Conservation (phyloP, 257 asterid genomes). For the Oldenlandia corymbosa region DNA sequence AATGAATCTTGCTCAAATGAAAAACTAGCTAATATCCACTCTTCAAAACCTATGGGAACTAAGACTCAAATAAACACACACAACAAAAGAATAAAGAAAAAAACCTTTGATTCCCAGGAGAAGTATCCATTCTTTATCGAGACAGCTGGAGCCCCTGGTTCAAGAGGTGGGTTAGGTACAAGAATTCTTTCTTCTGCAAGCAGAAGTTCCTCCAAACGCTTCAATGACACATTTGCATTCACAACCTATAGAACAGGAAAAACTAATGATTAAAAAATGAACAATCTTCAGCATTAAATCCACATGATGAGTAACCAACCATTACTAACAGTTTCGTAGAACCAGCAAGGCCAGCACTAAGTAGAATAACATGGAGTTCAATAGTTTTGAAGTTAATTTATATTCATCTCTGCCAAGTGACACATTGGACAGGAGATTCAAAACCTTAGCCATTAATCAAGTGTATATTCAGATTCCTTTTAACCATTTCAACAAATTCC, state of each 20-base stretch:
- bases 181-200: slow-evolving; percentile 75
- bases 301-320: neutral
- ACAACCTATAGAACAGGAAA: slow-evolving; percentile 54
- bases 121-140: slow-evolving; percentile 83
- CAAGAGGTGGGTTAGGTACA: slow-evolving; percentile 77
- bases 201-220: slow-evolving; percentile 88
- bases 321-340: neutral
- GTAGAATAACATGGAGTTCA: neutral
- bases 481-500: neutral
- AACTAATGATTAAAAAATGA: neutral
- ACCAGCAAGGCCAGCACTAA: neutral
- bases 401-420: neutral
- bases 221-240: slow-evolving; percentile 85
- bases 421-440: too few relatives aligned
- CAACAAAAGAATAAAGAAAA: neutral
- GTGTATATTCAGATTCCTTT: neutral
- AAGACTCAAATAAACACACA: neutral
- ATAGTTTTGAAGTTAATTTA: neutral
- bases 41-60: neutral
- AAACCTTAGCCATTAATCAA: neutral
- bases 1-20: too few relatives aligned
- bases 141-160: slow-evolving; percentile 78
- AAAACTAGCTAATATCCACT: too few relatives aligned
- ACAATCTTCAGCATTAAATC: neutral
- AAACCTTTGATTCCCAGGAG: slow-evolving; percentile 94